Evolutionary conservation across 225 moss, liverwort and hornwort genomes (phyloP), one percentile per base, ranked within the genome.

Genomic region (Sphagnum contortum): DNA sequence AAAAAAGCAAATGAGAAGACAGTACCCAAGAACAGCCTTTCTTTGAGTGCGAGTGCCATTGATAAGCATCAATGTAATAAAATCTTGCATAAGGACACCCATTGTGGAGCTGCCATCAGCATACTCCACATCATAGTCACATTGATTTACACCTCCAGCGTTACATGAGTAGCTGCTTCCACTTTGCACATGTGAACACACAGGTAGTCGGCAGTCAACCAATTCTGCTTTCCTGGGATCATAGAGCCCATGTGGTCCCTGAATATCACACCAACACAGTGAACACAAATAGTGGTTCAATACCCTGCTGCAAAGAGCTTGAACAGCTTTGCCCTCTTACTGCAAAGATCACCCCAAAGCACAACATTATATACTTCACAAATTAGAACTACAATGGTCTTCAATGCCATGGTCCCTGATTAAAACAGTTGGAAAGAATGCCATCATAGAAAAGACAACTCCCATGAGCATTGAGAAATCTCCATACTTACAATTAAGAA

Each of bases 171-270:
- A 65, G 44, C 76, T 67, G 48, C 81, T 79, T 60, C 83, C 92
- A 60, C 76, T 77, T 66, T 87, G 89, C 57, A 92, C 73, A 63
- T 75, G 74, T 47, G 88, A 78, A 63, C 95, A 96, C 5, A 80
- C 47, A 29, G 92, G 85, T 59, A 81, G 76, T 29, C 71, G 76
- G 70, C 95, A 96, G 48, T 90, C 88, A 14, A 96, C 90, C 45
- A 96, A 50, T 5, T 80, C 75, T 9, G 73, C 87, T 73, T 66
- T 80, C 73, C 71, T 81, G 11, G 89, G 92, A 49, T 80, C 69
- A 60, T 96, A 96, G 57, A 87, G 71, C 8, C 88, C 88, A 71
- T 96, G 95, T 0, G 95, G 95, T 57, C 92, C 91, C 92, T 95
- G 78, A 71, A 72, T 12, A 47, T 63, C 29, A 29, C 29, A 57